Evolutionary conservation across 305 asterid genomes (phyloP), one percentile per base, ranked within the genome.

Genomic region (Fraxinus dipetala): DNA sequence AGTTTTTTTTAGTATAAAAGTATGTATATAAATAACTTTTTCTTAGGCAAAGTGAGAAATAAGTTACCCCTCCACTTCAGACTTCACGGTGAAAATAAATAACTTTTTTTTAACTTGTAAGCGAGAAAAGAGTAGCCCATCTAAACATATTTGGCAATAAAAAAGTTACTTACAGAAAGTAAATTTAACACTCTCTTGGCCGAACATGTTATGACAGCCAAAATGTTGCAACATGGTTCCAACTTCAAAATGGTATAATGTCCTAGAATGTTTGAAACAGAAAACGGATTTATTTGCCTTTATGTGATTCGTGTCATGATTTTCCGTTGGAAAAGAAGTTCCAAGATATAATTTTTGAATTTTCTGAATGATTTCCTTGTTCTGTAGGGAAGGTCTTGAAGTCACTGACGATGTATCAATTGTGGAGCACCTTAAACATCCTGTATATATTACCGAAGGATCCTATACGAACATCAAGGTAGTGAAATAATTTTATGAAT

Each of bases 381-480:
- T 77, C 8, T 82, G 75, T 91, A 94, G 98, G 90, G 98, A 90
- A 86, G 93, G 94, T 43, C 97, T 95, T 74, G 99, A 95, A 92
- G 99, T 95, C 31, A 94, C 98, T 0, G 99, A 95, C 83, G 99
- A 95, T 86, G 99, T 95, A 69, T 95, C 99, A 28, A 94, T 95
- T 1, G 98, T 95, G 81, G 98, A 95, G 91, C 90, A 92, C 87
- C 94, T 94, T 24, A 91, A 84, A 78, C 99, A 93, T 87, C 99
- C 98, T 3, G 99, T 94, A 16, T 95, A 93, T 86, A 94, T 95
- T 40, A 93, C 99, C 2, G 90, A 93, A 85, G 99, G 98, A 86
- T 95, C 96, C 78, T 95, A 95, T 92, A 93, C 99, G 78, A 95
- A 95, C 89, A 94, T 95, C 87, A 95, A 95, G 99, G 99, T 95